These are phyloP conservation scores for Leishmania martiniquensis DNA, from an alignment of 208 protist genomes.

Conservation along the genomic window DNA sequence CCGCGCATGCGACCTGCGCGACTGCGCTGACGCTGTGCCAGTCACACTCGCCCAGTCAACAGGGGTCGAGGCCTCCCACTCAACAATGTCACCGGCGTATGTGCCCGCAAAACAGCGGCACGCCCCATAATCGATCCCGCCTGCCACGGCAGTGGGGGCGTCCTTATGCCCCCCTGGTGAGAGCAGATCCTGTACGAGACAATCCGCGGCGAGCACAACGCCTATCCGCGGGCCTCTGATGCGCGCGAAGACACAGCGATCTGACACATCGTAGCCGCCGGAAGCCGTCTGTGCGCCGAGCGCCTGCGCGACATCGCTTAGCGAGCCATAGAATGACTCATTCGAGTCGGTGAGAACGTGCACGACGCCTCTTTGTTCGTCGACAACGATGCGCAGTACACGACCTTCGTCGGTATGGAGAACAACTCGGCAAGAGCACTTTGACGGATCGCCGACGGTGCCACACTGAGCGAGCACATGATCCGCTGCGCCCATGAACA, in stretches of 20 bases:
- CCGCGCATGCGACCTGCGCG: neutral
- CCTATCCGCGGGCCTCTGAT: conserved; percentile 36
- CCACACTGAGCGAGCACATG: conserved; percentile 13
- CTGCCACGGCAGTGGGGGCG: neutral
- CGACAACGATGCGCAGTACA: conserved; percentile 24
- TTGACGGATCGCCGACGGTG: neutral
- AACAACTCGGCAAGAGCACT: neutral
- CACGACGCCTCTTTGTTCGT: conserved; percentile 7
- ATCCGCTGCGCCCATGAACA: conserved; percentile 29
- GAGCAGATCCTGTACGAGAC: conserved; percentile 9
- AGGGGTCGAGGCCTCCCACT: conserved; percentile 24
- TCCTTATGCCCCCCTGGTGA: neutral
- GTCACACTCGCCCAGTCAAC: neutral
- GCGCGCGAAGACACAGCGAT: neutral
- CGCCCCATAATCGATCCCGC: neutral
- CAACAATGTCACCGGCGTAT: conserved; percentile 59
- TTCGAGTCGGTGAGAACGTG: conserved; percentile 26
- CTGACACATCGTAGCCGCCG: neutral
- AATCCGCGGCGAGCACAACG: conserved; percentile 53
- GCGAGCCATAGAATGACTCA: neutral
- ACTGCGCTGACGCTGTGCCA: neutral
- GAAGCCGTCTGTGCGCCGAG: neutral
- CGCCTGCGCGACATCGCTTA: neutral
- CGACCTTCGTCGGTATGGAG: conserved; percentile 18
- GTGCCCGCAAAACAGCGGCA: conserved; percentile 52